These are phyloP conservation scores for Sequoiadendron giganteum DNA, from an alignment of 75 land plant species.

Conservation along the genomic window DNA sequence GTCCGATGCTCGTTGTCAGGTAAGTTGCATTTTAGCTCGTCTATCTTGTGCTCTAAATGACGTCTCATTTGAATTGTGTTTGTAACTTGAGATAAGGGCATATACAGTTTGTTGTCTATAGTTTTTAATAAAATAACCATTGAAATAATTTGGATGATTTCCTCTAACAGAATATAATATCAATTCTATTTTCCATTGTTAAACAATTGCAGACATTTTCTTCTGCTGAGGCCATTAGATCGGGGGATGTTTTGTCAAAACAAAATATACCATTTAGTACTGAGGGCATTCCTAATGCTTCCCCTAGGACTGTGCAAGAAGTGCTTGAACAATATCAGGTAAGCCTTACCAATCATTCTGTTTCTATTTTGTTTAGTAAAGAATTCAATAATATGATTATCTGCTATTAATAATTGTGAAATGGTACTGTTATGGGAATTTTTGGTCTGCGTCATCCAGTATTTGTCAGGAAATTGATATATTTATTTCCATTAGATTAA, in stretches of 20 bases:
- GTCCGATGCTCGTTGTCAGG: conserved; percentile 97
- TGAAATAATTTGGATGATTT: neutral
- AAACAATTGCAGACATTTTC: conserved; percentile 56
- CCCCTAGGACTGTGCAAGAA: conserved; percentile 54
- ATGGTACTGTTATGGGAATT: neutral
- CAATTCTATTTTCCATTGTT: neutral
- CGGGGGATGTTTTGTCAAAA: conserved; percentile 66
- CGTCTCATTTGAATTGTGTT: neutral
- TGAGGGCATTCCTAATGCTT: conserved; percentile 30
- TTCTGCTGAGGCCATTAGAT: conserved; percentile 66
- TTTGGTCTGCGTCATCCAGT: neutral
- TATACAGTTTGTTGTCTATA: neutral
- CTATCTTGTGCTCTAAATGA: neutral
- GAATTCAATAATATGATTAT: neutral
- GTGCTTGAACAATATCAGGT: conserved; percentile 87
- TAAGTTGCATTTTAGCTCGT: conserved; percentile 4
- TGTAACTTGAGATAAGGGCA: neutral
- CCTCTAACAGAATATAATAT: neutral
- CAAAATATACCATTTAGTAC: conserved; percentile 71
- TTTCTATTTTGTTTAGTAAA: neutral
- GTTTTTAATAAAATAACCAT: neutral
- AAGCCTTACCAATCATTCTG: neutral
- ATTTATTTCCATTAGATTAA: neutral
- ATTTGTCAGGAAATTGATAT: neutral
- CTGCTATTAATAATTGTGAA: neutral